These are phyloP conservation scores for Flaveria floridana DNA, from an alignment of 140 eudicot species.

Conservation along the genomic window DNA sequence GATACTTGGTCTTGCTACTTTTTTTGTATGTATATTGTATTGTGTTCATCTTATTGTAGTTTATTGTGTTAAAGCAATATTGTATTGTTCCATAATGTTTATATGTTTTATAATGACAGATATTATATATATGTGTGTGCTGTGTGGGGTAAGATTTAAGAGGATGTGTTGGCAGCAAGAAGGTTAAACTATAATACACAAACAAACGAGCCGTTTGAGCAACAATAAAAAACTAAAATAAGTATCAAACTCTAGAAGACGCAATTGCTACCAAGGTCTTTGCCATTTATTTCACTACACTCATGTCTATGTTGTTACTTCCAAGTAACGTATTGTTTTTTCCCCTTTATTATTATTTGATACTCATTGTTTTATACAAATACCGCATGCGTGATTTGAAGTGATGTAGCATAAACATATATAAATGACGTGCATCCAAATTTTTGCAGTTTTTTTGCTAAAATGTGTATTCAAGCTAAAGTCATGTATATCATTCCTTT, in stretches of 20 bases:
- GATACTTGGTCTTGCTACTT: background rate
- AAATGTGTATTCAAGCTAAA: constrained; percentile 15
- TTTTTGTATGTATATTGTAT: too few species aligned
- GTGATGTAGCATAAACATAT: too few species aligned
- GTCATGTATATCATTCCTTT: constrained; percentile 7
- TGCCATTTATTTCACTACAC: background rate
- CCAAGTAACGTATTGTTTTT: background rate
- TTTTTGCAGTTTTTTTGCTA: background rate
- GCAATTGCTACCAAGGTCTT: background rate
- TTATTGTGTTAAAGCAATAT: too few species aligned
- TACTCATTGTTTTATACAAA: background rate
- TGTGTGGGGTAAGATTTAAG: background rate
- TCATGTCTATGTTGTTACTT: constrained; percentile 12
- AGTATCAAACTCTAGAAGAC: background rate
- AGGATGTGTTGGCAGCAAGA: background rate
- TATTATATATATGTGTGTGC: background rate
- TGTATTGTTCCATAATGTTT: too few species aligned
- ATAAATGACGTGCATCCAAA: too few species aligned
- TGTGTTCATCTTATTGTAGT: too few species aligned
- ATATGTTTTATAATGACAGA: too few species aligned
- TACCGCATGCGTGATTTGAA: too few species aligned
- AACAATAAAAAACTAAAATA: background rate
- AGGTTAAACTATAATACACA: background rate
- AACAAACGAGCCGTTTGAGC: background rate
- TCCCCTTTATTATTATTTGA: background rate